These are phyloP conservation scores for Entophlyctis luteolus DNA, from an alignment of 192 early-diverging fungal species.

Conservation along the genomic window DNA sequence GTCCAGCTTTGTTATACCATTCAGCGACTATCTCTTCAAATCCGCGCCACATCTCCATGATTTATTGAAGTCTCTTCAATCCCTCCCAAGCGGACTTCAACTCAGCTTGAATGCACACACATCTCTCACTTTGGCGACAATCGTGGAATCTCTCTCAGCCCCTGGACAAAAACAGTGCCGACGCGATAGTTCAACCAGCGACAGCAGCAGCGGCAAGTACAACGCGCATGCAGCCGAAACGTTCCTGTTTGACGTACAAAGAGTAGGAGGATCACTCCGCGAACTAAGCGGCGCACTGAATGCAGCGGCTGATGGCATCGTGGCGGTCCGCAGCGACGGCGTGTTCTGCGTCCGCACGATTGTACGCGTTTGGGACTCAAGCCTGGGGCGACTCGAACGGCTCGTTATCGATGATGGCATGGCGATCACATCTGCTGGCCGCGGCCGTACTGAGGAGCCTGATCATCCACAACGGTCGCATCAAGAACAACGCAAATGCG, in stretches of 20 bases:
- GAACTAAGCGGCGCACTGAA: conserved; percentile 5
- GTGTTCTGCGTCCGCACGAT: not conserved
- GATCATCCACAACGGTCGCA: too few relatives aligned
- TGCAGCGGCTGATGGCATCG: conserved; percentile 9
- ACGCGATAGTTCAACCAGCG: not conserved
- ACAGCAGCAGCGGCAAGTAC: not conserved
- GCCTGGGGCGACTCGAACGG: not conserved
- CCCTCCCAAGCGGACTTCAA: not conserved
- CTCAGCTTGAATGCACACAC: conserved; percentile 11
- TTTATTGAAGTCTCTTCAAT: not conserved
- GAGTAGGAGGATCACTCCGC: conserved; percentile 4
- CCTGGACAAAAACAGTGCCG: not conserved
- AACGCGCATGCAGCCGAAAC: not conserved
- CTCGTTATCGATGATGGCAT: not conserved
- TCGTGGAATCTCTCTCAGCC: conserved; percentile 7
- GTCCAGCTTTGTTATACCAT: not conserved
- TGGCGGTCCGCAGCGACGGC: conserved; percentile 9
- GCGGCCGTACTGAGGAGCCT: too few relatives aligned
- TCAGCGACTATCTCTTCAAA: conserved; percentile 6
- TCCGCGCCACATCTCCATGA: not conserved
- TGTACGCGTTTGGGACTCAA: conserved; percentile 1
- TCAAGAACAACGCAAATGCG: not conserved
- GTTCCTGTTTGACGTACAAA: not conserved
- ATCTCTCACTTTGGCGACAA: not conserved
- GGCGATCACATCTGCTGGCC: not conserved